Base-by-base conservation (phyloP, 73 alveolate species). In the Paramecium primaurelia region DNA sequence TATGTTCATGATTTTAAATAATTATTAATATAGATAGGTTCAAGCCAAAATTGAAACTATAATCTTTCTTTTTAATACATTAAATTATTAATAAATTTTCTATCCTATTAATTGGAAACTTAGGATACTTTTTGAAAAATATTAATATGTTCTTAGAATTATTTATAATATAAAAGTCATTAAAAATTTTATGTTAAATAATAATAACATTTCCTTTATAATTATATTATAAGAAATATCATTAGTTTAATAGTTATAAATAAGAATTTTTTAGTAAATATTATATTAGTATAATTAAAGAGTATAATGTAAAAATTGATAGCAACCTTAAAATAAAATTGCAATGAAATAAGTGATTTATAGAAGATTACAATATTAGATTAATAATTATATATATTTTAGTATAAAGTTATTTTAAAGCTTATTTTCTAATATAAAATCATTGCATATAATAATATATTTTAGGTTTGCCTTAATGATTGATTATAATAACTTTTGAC, bases 391-490 rank as follows among this genome's bases (percentile, higher is more conserved):
- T 49, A 40, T 40, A 40, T 7, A 7, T 12, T 49, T 12, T 49
- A 16, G 59, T 16, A 54, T 54, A 54, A 54, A 18, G 69, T 20
- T 16, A 54, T 54, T 54, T 9, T 18, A 54, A 54, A 54, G 59
- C 59, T 14, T 49, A 49, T 49, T 12, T 49, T 49, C 26, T 49
- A 14, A 49, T 54, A 64, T 64, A 12, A 22, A 64, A 64, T 64
- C 84, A 64, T 32, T 64, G 22, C 54, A 64, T 64, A 64, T 32
- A 64, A 64, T 64, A 64, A 64, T 64, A 64, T 7, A 64, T 34
- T 64, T 64, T 64, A 64, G 84, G 84, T 28, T 64, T 64, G 9
- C 84, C 84, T 64, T 64, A 4, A 64, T 64, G 84, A 64, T 64
- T 64, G 20, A 64, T 64, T 11, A 64, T 64, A 32, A 34, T 64